A percentile compares a stretch with the other conserved stretches of the same genome.
Evolutionary conservation across 768 basidiomycete genomes (phyloP).

Genomic region (Boletellus sp.): DNA sequence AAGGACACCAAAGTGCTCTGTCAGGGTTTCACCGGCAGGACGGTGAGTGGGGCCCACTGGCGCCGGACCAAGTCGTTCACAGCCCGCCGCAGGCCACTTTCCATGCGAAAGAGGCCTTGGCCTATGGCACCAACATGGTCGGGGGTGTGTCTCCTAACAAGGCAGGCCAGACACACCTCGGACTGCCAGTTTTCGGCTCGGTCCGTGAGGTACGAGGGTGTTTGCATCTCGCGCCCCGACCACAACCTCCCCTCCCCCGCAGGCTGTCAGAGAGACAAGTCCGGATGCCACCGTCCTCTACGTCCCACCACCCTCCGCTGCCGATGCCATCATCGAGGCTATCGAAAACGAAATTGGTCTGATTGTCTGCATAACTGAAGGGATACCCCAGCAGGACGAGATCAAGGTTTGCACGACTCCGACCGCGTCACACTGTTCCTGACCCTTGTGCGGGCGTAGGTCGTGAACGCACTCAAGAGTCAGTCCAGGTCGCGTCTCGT

Average conservation of each 20-base stretch:
- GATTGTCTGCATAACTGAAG: constrained; percentile 98
- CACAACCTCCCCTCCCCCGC: constrained; percentile 10
- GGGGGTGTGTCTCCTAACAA: constrained; percentile 97
- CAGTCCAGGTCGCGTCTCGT: constrained; percentile 95
- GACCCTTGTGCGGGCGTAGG: constrained; percentile 39
- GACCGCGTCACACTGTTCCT: background rate
- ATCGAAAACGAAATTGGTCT: constrained; percentile 97
- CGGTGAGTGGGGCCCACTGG: constrained; percentile 45
- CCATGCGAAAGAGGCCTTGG: constrained; percentile 90
- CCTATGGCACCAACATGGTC: constrained; percentile 95
- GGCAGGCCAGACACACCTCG: constrained; percentile 92
- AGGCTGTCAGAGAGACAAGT: constrained; percentile 83
- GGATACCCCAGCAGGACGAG: constrained; percentile 97
- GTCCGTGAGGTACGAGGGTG: constrained; percentile 73
- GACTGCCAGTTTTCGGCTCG: constrained; percentile 88
- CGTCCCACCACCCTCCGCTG: constrained; percentile 94
- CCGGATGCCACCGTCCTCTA: constrained; percentile 97
- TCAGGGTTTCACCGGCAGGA: constrained; percentile 97
- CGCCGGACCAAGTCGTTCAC: constrained; percentile 1
- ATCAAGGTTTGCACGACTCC: constrained; percentile 58
- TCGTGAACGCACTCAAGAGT: constrained; percentile 89
- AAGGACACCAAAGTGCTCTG: constrained; percentile 92
- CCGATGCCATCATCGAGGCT: constrained; percentile 97
- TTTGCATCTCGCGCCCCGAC: background rate
- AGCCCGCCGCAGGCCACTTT: constrained; percentile 74